Evolutionary conservation across 2,329 filamentous ascomycete species (phyloP).

Genomic region (Ceratocystis diversiconidia): DNA sequence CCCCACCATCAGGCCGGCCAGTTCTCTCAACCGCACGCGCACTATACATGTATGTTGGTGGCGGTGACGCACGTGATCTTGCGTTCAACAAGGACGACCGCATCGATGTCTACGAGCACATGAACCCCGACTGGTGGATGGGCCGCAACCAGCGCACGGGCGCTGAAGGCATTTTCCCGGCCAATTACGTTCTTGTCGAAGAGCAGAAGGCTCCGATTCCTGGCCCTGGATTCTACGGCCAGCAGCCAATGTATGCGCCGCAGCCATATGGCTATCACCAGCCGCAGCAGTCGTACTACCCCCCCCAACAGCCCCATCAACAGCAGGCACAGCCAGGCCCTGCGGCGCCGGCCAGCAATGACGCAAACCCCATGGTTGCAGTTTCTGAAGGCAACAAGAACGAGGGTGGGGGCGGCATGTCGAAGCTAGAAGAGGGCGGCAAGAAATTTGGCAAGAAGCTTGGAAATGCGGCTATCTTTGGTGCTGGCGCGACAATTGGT

Average conservation of each 20-base stretch:
- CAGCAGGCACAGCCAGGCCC: slow-evolving; percentile 27
- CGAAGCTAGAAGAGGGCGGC: slow-evolving; percentile 57
- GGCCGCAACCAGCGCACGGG: slow-evolving; percentile 73
- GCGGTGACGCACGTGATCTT: slow-evolving; percentile 67
- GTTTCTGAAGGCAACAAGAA: slow-evolving; percentile 45
- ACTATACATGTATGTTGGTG: slow-evolving; percentile 62
- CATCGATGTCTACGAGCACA: slow-evolving; percentile 72
- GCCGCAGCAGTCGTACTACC: slow-evolving; percentile 22
- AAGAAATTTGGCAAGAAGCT: slow-evolving; percentile 94
- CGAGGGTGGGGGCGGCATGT: slow-evolving; percentile 17
- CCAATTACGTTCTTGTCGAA: slow-evolving; percentile 61
- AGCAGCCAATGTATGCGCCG: slow-evolving; percentile 20
- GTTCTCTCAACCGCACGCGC: slow-evolving; percentile 62
- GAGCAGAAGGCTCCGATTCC: slow-evolving; percentile 44
- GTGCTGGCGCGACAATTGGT: slow-evolving; percentile 82
- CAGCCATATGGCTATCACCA: slow-evolving; percentile 25
- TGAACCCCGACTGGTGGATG: slow-evolving; percentile 97
- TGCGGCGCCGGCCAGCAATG: slow-evolving; percentile 34
- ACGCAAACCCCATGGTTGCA: slow-evolving; percentile 60
- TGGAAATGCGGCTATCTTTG: slow-evolving; percentile 72
- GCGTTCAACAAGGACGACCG: slow-evolving; percentile 67
- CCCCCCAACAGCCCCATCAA: neutral
- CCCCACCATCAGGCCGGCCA: slow-evolving; percentile 29
- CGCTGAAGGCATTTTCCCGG: slow-evolving; percentile 86
- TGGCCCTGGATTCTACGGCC: slow-evolving; percentile 4